A percentile compares a stretch with the other conserved stretches of the same genome.
These are phyloP conservation scores for Zelopaecilomyces penicillatus DNA, from an alignment of 2,329 filamentous ascomycete species.

Conservation along the genomic window DNA sequence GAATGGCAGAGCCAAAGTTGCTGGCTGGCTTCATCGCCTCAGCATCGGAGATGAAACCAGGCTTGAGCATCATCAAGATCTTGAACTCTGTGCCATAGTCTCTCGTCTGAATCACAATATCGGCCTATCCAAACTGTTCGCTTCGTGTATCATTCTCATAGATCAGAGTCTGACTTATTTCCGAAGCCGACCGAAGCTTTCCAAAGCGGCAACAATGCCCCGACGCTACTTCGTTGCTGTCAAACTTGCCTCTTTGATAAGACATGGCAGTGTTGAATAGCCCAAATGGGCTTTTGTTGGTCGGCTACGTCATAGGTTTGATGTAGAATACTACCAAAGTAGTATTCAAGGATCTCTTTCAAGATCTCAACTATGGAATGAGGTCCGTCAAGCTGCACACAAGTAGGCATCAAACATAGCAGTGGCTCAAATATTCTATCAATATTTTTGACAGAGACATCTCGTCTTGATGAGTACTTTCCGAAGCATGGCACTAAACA, in stretches of 20 bases:
- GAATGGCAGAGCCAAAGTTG: too few relatives aligned
- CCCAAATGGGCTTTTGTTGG: not conserved
- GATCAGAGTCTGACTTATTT: too few relatives aligned
- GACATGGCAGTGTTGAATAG: not conserved
- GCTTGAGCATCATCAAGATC: too few relatives aligned
- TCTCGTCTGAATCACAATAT: too few relatives aligned
- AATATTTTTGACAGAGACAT: not conserved
- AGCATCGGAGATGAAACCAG: too few relatives aligned
- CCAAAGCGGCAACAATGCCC: too few relatives aligned
- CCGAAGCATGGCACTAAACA: not conserved
- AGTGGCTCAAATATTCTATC: not conserved
- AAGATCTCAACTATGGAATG: not conserved
- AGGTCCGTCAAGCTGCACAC: not conserved
- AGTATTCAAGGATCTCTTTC: not conserved
- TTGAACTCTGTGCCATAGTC: too few relatives aligned
- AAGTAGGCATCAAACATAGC: not conserved
- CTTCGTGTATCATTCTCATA: too few relatives aligned
- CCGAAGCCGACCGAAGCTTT: too few relatives aligned
- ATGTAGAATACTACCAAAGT: not conserved
- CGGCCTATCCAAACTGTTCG: too few relatives aligned
- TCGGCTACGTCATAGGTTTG: not conserved
- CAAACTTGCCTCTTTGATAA: not conserved
- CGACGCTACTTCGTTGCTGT: not conserved
- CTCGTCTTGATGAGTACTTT: not conserved
- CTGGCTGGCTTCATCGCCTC: too few relatives aligned